Conservation (phyloP, 2,329 filamentous ascomycete species). For the Penicillium nordicum region DNA sequence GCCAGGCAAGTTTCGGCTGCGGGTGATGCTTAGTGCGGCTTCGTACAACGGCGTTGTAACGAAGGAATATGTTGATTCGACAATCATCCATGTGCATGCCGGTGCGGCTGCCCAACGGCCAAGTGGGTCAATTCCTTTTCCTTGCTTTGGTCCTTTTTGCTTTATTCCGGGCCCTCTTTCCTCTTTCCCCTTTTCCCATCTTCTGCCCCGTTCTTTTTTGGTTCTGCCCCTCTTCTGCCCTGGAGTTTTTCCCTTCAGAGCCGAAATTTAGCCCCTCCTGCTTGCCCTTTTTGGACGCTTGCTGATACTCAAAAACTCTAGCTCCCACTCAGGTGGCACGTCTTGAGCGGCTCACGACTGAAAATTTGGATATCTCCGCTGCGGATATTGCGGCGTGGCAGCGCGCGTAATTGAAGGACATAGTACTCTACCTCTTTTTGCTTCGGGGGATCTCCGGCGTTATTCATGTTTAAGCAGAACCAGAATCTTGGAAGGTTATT, state of each 20-base stretch:
- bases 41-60: conserved; percentile 29
- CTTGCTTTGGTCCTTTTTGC: neutral
- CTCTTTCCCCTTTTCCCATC: neutral
- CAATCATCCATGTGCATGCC: conserved; percentile 29
- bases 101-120: conserved; percentile 27
- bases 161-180: neutral
- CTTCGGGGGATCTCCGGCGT: neutral
- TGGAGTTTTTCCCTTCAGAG: neutral
- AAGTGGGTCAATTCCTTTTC: conserved; percentile 24
- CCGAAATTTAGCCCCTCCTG: neutral
- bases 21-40: conserved; percentile 32
- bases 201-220: neutral
- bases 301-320: conserved; percentile 20
- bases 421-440: neutral
- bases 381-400: conserved; percentile 34
- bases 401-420: conserved; percentile 9
- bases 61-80: conserved; percentile 31
- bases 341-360: conserved; percentile 26
- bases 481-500: neutral
- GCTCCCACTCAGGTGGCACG: conserved; percentile 24
- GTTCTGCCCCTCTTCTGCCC: neutral
- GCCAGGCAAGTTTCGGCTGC: conserved; percentile 31
- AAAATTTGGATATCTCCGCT: conserved; percentile 32
- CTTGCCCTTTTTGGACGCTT: conserved; percentile 5
- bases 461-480: neutral